Base-by-base conservation (phyloP, 495 filamentous ascomycete species). In the Chaetomidium leptoderma region DNA sequence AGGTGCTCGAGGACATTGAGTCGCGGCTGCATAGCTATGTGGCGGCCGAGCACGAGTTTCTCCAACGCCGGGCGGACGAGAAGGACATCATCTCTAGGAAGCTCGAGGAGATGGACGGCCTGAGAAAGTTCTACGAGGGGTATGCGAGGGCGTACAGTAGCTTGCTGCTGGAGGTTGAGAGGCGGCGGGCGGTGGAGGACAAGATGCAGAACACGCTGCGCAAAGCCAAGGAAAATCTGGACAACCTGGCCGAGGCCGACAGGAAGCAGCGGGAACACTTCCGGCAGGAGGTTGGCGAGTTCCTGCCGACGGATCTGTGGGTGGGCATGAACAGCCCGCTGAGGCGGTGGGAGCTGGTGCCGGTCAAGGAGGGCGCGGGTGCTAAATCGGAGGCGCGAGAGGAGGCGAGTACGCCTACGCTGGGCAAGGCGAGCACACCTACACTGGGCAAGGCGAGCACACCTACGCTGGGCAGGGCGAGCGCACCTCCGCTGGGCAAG, bases 291-390 rank as follows among this genome's bases (percentile, higher is more conserved):
- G 83, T 92, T 19, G 91, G 91, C 3, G 89, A 95, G 58, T 93
- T 83, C 65, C 70, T 98, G 19, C 93, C 93, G 0, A 83, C 84
- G 3, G 95, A 97, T 65, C 84, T 98, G 39, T 98, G 92, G 93
- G 85, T 86, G 0, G 89, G 87, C 7, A 78, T 79, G 72, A 70
- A 74, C 33, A 67, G 67, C 19, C 70, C 71, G 9, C 65, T 72
- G 29, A 57, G 44, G 47, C 67, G 69, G 50, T 79, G 75, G 75
- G 72, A 76, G 37, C 57, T 78, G n/a, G 67, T 76, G 9, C 65
- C 73, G 1, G 60, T 73, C 3, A 50, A 61, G n/a, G 70, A 67
- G 36, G 62, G 62, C 19, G 42, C 13, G 24, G 60, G 53, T 14
- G 43, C 51, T 27, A n/a, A n/a, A n/a, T 32, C 47, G 1, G 54